Evolutionary conservation across 805 yeast genomes (phyloP).

Genomic region (Candida incommunis): DNA sequence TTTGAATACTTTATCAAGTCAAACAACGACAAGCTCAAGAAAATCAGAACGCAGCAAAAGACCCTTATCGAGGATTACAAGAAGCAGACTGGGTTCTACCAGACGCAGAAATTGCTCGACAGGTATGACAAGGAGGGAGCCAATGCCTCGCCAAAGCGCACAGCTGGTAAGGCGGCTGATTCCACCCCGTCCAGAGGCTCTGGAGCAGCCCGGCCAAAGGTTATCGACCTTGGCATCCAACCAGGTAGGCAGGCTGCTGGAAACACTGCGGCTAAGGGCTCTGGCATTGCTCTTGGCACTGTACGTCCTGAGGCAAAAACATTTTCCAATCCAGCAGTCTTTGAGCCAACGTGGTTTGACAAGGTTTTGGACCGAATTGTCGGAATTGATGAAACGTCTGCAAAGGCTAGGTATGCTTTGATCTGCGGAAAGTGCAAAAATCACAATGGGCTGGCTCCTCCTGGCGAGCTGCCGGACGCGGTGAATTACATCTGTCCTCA

Average conservation of each 20-base stretch:
- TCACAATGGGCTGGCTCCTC: slow-evolving; percentile 77
- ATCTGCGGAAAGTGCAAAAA: slow-evolving; percentile 51
- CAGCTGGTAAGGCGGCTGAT: not conserved
- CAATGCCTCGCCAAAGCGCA: slow-evolving; percentile 24
- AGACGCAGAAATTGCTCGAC: slow-evolving; percentile 58
- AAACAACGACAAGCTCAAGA: slow-evolving; percentile 18
- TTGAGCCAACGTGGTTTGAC: slow-evolving; percentile 27
- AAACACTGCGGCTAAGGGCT: not conserved
- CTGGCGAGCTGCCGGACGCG: slow-evolving; percentile 36
- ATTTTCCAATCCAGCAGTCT: slow-evolving; percentile 5
- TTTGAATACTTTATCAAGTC: slow-evolving; percentile 12
- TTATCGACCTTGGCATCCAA: not conserved
- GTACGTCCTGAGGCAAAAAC: not conserved
- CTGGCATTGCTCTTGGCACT: not conserved
- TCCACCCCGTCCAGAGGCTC: not conserved
- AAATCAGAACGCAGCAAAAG: slow-evolving; percentile 32
- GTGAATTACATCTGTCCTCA: slow-evolving; percentile 50
- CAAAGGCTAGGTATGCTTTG: slow-evolving; percentile 52
- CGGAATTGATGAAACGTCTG: slow-evolving; percentile 52
- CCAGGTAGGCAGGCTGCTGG: slow-evolving; percentile 1
- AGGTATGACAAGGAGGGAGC: slow-evolving; percentile 44
- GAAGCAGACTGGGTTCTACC: slow-evolving; percentile 56
- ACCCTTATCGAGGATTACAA: slow-evolving; percentile 53
- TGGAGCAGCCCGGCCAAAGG: too few relatives aligned
- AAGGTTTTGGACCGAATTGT: slow-evolving; percentile 28